Conservation (phyloP, 1,284 basidiomycete species). For the Athelia psychrophila region DNA sequence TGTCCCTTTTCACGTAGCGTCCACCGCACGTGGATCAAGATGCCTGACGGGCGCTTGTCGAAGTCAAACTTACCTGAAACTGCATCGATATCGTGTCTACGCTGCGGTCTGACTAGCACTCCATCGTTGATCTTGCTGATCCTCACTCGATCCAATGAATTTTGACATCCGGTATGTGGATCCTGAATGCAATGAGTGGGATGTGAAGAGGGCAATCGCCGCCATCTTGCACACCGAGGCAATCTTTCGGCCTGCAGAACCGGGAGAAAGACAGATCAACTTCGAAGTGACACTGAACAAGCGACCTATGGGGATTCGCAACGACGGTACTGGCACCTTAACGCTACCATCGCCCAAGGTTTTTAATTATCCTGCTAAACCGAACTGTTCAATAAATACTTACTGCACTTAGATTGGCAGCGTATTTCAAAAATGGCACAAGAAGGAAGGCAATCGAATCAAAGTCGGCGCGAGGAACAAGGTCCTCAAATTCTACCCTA, state of each 20-base stretch:
- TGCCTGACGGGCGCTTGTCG: no score
- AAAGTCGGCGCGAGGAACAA: conserved; percentile 32
- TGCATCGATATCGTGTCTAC: no score
- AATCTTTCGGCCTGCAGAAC: conserved; percentile 29
- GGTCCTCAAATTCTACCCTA: conserved; percentile 20
- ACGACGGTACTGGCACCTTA: conserved; percentile 54
- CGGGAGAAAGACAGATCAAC: conserved; percentile 33
- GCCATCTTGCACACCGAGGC: conserved; percentile 50
- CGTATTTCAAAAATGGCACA: conserved; percentile 45
- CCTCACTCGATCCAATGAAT: conserved; percentile 37
- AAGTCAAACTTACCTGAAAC: no score
- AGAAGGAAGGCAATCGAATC: conserved; percentile 30
- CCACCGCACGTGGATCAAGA: no score
- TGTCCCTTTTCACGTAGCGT: no score
- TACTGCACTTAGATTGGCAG: conserved; percentile 26
- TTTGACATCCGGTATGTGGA: conserved; percentile 47
- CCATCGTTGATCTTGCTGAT: no score
- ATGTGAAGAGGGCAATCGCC: conserved; percentile 54
- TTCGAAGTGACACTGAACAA: conserved; percentile 53
- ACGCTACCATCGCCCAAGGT: conserved; percentile 38
- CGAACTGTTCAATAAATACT: no score
- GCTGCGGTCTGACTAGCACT: no score
- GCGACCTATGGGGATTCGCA: conserved; percentile 47
- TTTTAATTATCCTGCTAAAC: no score
- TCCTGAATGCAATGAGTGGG: conserved; percentile 46